phyloP scores from a whole-genome alignment of 2,329 filamentous ascomycete genomes.

The Aschersonia sp. region DNA sequence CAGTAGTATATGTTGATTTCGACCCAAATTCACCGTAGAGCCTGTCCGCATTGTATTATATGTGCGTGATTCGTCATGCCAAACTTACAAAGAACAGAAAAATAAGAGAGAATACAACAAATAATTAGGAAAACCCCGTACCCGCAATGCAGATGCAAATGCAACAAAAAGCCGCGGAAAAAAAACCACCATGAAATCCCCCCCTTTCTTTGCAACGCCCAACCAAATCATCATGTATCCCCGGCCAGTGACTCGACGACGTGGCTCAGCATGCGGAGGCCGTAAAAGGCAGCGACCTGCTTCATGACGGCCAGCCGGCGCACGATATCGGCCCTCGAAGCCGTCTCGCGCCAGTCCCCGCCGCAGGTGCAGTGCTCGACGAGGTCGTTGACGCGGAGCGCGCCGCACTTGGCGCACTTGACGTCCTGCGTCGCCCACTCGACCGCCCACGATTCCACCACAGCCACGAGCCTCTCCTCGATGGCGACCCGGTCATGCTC shows the following conservation, averaged over 20 bases:
- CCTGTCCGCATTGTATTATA: too few species aligned
- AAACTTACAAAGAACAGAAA: too few species aligned
- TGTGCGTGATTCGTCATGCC: too few species aligned
- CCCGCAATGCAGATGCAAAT: too few species aligned
- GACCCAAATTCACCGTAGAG: too few species aligned
- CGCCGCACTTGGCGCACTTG: slow-evolving; percentile 58
- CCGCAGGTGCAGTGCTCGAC: slow-evolving; percentile 94
- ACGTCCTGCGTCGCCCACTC: slow-evolving; percentile 85
- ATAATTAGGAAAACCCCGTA: too few species aligned
- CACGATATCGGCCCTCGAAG: slow-evolving; percentile 51
- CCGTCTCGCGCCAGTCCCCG: slow-evolving; percentile 64
- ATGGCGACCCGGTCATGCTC: slow-evolving; percentile 67
- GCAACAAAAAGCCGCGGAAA: background rate
- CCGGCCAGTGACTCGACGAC: slow-evolving; percentile 52
- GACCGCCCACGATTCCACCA: slow-evolving; percentile 59
- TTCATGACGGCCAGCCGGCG: slow-evolving; percentile 54
- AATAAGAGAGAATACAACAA: too few species aligned
- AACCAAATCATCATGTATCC: slow-evolving; percentile 19
- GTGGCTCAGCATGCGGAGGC: slow-evolving; percentile 63
- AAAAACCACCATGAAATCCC: background rate
- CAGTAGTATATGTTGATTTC: too few species aligned
- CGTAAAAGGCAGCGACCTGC: slow-evolving; percentile 65
- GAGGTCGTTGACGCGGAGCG: slow-evolving; percentile 76
- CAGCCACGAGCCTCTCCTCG: slow-evolving; percentile 67
- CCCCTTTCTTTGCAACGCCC: too few species aligned